Base-by-base conservation (phyloP, 164 flowering plant genomes). In the Malania oleifera region DNA sequence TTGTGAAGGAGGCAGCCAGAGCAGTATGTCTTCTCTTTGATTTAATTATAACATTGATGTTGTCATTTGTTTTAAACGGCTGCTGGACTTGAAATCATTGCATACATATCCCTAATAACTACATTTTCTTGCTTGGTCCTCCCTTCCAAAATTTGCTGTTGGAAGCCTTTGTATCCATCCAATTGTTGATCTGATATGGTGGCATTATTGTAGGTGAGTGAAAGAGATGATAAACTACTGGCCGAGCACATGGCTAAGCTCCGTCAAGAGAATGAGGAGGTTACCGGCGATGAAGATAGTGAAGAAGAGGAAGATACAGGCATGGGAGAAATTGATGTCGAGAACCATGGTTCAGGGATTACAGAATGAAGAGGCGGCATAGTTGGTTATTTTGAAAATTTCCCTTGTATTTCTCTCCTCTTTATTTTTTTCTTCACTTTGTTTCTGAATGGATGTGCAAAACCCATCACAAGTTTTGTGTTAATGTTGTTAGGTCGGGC, bases 241-340 rank as follows among this genome's bases (percentile, higher is more conserved):
- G 80, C 80, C 2, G 97, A 92, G 67, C 82, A 75, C 67, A 79
- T 92, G 91, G 79, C 70, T 24, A 83, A 87, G 74, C 78, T 89
- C 14, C 54, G 74, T 4, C 56, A 66, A 20, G 79, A 70, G 2
- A 87, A 87, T 57, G 92, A 82, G 61, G 98, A 92, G 74, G 64
- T 80, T 11, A 70, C 82, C 61, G 96, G 87, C 0, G 98, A 92
- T 54, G 96, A 86, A 41, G 89, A 68, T 34, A 86, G 88, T 29
- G 98, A 87, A 62, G 96, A 81, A 52, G 96, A 92, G 66, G 98
- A 92, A 77, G 98, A 92, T 61, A 82, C 87, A 0, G 98, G 96
- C 6, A 79, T 87, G 95, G 98, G 96, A 22, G 88, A 82, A 43
- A 68, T 81, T 27, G 90, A 92, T 70, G 44, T 92, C 55, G 95